A percentile compares a stretch with the other conserved stretches of the same genome.
Evolutionary conservation across 2,329 filamentous ascomycete species (phyloP).

Genomic region (Fusarium sp.): DNA sequence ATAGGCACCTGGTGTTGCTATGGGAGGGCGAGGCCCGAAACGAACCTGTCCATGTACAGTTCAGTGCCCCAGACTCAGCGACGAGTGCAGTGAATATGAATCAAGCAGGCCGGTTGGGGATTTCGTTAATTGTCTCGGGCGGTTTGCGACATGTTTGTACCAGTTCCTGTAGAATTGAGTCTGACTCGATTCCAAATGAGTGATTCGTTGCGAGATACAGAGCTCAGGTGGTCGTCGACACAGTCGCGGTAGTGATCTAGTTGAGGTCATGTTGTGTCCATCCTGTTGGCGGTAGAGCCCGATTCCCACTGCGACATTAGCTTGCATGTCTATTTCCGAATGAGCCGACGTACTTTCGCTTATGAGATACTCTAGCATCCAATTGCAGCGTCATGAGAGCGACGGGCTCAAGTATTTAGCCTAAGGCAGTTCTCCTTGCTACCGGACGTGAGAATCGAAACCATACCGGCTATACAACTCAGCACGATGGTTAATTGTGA

Average conservation of each 20-base stretch:
- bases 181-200: not conserved
- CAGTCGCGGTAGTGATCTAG: constrained; percentile 20
- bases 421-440: not conserved
- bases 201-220: constrained; percentile 1
- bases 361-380: not conserved
- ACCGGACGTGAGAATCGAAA: not conserved
- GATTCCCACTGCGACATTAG: constrained; percentile 25
- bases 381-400: constrained; percentile 3
- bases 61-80: not conserved
- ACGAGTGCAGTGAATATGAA: not conserved
- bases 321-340: constrained; percentile 19
- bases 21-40: not conserved
- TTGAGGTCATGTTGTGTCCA: constrained; percentile 38
- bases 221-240: constrained; percentile 3
- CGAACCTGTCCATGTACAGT: not conserved
- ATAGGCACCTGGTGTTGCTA: not conserved
- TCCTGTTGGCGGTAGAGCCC: constrained; percentile 28
- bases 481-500: not conserved
- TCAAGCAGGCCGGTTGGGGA: not conserved
- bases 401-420: constrained; percentile 4
- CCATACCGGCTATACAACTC: not conserved
- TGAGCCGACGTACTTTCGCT: constrained; percentile 22
- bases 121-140: not conserved
- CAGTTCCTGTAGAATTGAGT: not conserved
- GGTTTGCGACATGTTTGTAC: not conserved